Base-by-base conservation (phyloP, 352 stramenopile genomes). In the Peronospora farinosa region DNA sequence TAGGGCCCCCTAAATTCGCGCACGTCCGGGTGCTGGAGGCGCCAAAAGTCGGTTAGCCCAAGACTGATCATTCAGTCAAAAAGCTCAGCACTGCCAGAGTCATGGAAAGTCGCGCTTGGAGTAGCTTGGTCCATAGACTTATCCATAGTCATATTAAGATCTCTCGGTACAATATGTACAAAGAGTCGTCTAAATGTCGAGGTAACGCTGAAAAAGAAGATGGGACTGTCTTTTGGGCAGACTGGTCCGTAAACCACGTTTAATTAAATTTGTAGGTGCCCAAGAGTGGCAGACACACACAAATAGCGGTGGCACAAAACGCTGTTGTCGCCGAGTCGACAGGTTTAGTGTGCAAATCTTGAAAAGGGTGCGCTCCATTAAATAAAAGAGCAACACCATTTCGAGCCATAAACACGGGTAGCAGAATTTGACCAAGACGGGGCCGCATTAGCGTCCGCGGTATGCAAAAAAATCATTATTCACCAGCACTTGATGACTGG, bases 21-120 rank as follows among this genome's bases (percentile, higher is more conserved):
- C 5, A 15, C 3, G 0, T 12, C 7, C 2, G 40, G 40, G 15
- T 32, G 7, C 23, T 46, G 13, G 7, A 36, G 21, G 0, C 40
- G n/a, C 40, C 40, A 36, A 25, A 36, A 46, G n/a, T 46, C 40
- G 7, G 37, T 13, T 3, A 46, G 17, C 3, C 25, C 21, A 36
- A 46, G 40, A 2, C 1, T 8, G 7, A 46, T 46, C n/a, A 35
- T 46, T n/a, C 40, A 46, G n/a, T 46, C 40, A 19, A 46, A 46
- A 3, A 45, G 21, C 5, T 45, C 21, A 19, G 39, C 6, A 17
- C 39, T 3, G 5, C 19, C 39, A 4, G 7, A n/a, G 39, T 45
- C 39, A 15, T 45, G 39, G 35, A 33, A 45, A 0, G 39, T 33
- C 0, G 39, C 27, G 7, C 9, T 2, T 0, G 19, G 12, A 0